Evolutionary conservation across 2,329 filamentous ascomycete species (phyloP).

Genomic region (Incumbomyces delicatus): DNA sequence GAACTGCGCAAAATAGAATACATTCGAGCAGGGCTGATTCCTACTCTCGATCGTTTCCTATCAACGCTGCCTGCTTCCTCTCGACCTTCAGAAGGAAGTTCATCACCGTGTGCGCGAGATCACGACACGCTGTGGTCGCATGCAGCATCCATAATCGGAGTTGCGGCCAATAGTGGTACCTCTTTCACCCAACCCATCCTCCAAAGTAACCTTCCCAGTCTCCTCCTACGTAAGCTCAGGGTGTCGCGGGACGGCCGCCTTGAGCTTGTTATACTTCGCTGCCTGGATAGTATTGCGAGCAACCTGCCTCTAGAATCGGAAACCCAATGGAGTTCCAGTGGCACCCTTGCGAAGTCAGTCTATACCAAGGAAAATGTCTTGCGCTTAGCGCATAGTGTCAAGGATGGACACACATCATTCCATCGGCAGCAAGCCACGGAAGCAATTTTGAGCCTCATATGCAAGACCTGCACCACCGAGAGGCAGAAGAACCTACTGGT

Average conservation of each 20-base stretch:
- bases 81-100: constrained; percentile 28
- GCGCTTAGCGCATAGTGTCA: constrained; percentile 48
- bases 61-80: constrained; percentile 17
- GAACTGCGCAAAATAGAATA: constrained; percentile 74
- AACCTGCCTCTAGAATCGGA: constrained; percentile 50
- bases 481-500: constrained; percentile 62
- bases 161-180: constrained; percentile 73
- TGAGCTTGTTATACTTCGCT: constrained; percentile 62
- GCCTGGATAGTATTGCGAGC: constrained; percentile 61
- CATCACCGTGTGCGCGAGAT: constrained; percentile 30
- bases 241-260: constrained; percentile 54
- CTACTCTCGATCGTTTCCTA: constrained; percentile 40
- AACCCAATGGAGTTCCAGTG: constrained; percentile 39
- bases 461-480: constrained; percentile 59
- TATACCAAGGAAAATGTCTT: constrained; percentile 55
- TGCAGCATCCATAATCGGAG: constrained; percentile 73
- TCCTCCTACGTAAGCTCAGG: constrained; percentile 58
- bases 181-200: constrained; percentile 67
- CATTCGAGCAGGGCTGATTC: constrained; percentile 57
- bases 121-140: constrained; percentile 53
- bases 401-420: constrained; percentile 37
- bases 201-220: constrained; percentile 59
- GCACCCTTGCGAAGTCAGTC: constrained; percentile 51
- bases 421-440: constrained; percentile 19
- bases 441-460: constrained; percentile 39